phyloP scores from a whole-genome alignment of 345 rosid genomes.

The Sonneratia alba region DNA sequence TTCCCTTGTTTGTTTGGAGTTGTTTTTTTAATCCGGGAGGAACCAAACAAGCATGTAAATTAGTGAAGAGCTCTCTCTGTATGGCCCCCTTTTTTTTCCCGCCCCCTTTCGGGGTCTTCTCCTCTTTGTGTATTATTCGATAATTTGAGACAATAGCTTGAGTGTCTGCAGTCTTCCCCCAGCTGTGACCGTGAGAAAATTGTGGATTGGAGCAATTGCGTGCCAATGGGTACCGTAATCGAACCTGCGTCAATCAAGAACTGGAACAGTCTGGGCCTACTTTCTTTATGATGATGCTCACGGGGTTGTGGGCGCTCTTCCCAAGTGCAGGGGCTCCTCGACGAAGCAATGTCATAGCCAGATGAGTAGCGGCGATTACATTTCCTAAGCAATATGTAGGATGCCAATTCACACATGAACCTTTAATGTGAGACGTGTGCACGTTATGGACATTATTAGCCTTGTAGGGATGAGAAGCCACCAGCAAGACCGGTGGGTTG shows the following conservation, averaged over 20 bases:
- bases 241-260: no score
- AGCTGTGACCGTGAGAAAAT: neutral
- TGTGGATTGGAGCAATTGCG: neutral
- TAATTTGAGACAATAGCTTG: neutral
- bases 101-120: no score
- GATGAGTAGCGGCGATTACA: no score
- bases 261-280: no score
- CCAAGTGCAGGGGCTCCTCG: no score
- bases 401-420: neutral
- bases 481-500: neutral
- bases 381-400: no score
- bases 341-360: no score
- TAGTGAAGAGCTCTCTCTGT: slow-evolving; percentile 31
- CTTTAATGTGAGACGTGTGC: neutral
- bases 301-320: no score
- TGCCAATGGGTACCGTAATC: no score
- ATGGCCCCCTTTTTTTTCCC: neutral
- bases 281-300: no score
- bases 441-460: neutral
- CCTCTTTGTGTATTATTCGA: no score
- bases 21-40: slow-evolving; percentile 17
- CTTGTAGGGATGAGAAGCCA: neutral
- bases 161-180: neutral
- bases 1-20: slow-evolving; percentile 20
- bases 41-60: slow-evolving; percentile 46